Percentiles rank a stretch among this genome's conserved stretches.
Evolutionary conservation across 257 asterid species (phyloP).

Genomic region (Plantago major): DNA sequence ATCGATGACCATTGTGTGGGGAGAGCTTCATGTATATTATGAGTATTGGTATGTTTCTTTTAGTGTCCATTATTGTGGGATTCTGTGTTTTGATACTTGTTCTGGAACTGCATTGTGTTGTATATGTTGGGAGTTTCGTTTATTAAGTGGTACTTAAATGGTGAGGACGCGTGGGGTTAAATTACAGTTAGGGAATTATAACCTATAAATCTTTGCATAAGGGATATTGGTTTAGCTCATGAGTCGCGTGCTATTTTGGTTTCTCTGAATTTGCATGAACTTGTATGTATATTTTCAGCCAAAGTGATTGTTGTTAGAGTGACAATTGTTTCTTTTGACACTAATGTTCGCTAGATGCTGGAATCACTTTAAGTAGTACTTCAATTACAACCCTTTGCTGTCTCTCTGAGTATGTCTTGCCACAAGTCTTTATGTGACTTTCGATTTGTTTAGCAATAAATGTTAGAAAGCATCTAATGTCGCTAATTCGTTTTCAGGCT

Average conservation of each 20-base stretch:
- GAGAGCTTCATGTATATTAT: too few species aligned
- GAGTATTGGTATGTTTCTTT: not conserved
- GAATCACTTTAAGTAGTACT: too few species aligned
- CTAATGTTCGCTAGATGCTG: not conserved
- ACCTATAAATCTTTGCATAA: too few species aligned
- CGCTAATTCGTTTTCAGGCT: constrained; percentile 35
- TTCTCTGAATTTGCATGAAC: too few species aligned
- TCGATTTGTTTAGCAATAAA: not conserved
- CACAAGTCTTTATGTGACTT: not conserved
- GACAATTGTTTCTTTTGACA: not conserved
- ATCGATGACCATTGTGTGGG: not conserved
- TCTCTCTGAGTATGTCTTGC: not conserved
- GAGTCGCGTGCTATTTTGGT: too few species aligned
- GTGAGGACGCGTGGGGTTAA: not conserved
- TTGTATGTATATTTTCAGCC: too few species aligned
- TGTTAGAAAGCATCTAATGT: not conserved
- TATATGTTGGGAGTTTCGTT: not conserved
- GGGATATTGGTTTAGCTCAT: not conserved
- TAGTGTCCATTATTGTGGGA: not conserved
- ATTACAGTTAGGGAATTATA: too few species aligned
- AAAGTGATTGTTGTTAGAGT: too few species aligned
- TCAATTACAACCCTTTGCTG: too few species aligned
- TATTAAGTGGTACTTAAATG: not conserved
- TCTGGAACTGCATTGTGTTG: constrained; percentile 6
- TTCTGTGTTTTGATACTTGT: not conserved